Conservation (phyloP, 202 grass and related monocot genomes). For the Zoysia matrella region DNA sequence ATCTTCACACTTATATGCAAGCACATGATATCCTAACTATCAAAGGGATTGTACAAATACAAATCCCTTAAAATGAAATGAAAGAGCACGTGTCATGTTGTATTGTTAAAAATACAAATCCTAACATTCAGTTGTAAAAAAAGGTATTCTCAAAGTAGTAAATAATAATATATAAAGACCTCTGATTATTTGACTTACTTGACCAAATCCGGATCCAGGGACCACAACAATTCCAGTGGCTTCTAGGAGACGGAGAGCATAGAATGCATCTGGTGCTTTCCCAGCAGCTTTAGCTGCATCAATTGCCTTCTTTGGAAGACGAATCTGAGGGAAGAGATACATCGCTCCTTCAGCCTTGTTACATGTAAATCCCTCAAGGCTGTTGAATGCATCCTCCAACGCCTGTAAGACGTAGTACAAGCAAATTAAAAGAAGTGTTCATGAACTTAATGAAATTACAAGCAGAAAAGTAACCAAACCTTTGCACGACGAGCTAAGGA, state of each 20-base stretch:
- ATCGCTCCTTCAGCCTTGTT: conserved; percentile 60
- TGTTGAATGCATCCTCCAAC: conserved; percentile 4
- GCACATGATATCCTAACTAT: neutral
- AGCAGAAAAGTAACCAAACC: conserved; percentile 50
- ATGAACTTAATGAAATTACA: conserved; percentile 12
- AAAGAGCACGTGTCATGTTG: no score
- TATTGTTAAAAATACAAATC: neutral
- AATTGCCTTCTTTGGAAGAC: conserved; percentile 74
- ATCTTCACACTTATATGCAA: neutral
- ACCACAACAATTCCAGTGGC: conserved; percentile 86
- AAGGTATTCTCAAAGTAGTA: neutral
- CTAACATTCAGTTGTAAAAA: neutral
- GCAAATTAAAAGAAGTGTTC: conserved; percentile 1
- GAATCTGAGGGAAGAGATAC: conserved; percentile 86
- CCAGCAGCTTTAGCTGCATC: conserved; percentile 80
- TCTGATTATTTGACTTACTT: conserved; percentile 61
- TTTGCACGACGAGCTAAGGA: conserved; percentile 66
- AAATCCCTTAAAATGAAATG: no score
- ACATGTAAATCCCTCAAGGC: no score
- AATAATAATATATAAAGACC: conserved; percentile 21
- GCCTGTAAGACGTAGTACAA: conserved; percentile 47
- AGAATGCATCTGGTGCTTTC: conserved; percentile 86
- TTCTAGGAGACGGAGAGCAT: conserved; percentile 34
- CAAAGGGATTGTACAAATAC: neutral
- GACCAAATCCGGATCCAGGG: conserved; percentile 89